phyloP scores from a whole-genome alignment of 1,284 basidiomycete species.

The Ganoderma lingzhi region DNA sequence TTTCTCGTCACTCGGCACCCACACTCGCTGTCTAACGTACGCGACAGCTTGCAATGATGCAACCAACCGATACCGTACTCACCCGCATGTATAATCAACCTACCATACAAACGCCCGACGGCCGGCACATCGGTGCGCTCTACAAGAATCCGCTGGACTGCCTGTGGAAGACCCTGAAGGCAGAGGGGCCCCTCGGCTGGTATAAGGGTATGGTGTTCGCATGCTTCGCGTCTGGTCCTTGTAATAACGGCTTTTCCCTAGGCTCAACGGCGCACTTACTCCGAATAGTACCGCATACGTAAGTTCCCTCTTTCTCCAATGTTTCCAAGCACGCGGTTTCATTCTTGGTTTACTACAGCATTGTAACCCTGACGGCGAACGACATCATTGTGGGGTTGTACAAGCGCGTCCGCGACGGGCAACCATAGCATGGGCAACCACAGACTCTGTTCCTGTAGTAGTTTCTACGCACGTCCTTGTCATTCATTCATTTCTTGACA shows the following conservation, averaged over 20 bases:
- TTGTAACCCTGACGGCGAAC: conserved; percentile 88
- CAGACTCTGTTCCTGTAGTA: background rate
- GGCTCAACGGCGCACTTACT: conserved; percentile 93
- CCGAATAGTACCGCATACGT: conserved; percentile 94
- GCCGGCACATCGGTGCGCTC: conserved; percentile 77
- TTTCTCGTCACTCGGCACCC: background rate
- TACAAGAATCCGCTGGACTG: conserved; percentile 96
- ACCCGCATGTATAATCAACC: conserved; percentile 98
- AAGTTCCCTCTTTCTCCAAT: conserved; percentile 35
- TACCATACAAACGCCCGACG: conserved; percentile 76
- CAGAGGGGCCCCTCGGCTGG: conserved; percentile 91
- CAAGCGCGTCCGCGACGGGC: conserved; percentile 47
- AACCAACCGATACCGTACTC: conserved; percentile 88
- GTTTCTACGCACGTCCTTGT: background rate
- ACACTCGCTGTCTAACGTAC: conserved; percentile 12
- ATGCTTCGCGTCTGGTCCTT: no score
- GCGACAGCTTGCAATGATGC: conserved; percentile 83
- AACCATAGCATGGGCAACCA: conserved; percentile 9
- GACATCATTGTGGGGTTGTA: conserved; percentile 86
- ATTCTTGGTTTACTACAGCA: conserved; percentile 49
- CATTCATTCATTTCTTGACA: background rate
- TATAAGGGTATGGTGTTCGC: conserved; percentile 76
- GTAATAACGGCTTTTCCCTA: conserved; percentile 38
- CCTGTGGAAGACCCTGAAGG: conserved; percentile 93
- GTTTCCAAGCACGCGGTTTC: background rate